Evolutionary conservation across 305 asterid species (phyloP).

Genomic region (Salvia sclarea): DNA sequence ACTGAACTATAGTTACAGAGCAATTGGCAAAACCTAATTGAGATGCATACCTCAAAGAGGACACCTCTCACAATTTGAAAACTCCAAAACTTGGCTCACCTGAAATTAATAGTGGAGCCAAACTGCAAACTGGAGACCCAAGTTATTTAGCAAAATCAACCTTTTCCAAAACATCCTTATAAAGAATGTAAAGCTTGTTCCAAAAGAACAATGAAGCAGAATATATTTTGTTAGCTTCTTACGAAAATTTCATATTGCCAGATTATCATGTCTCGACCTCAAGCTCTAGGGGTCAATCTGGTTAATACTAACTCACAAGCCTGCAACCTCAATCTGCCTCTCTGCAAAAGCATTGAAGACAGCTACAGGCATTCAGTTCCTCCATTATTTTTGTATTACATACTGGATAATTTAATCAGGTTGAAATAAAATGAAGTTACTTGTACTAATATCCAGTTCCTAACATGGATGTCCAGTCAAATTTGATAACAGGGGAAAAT

Average conservation of each 20-base stretch:
- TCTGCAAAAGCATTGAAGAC: conserved; percentile 94
- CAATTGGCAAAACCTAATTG: conserved; percentile 51
- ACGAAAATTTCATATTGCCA: conserved; percentile 50
- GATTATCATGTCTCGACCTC: conserved; percentile 57
- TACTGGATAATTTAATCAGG: conserved; percentile 32
- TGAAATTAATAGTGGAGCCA: conserved; percentile 62
- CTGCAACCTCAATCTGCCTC: conserved; percentile 73
- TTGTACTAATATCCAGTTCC: background rate
- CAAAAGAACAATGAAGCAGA: conserved; percentile 36
- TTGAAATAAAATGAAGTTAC: conserved; percentile 14
- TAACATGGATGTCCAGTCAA: conserved; percentile 6
- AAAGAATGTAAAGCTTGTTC: conserved; percentile 32
- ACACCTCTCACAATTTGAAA: conserved; percentile 70
- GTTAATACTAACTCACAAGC: conserved; percentile 66
- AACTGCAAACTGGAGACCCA: conserved; percentile 74
- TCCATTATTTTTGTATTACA: conserved; percentile 35
- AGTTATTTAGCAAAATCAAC: conserved; percentile 51
- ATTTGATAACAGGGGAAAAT: background rate
- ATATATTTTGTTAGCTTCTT: conserved; percentile 42
- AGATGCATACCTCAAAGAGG: conserved; percentile 93
- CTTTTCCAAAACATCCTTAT: conserved; percentile 33
- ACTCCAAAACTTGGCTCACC: conserved; percentile 70
- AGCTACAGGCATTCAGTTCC: conserved; percentile 68
- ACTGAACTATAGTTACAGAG: conserved; percentile 36
- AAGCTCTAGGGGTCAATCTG: conserved; percentile 59